Evolutionary conservation across 2,329 filamentous ascomycete genomes (phyloP).

Genomic region (Dendrostoma leiphaemia): DNA sequence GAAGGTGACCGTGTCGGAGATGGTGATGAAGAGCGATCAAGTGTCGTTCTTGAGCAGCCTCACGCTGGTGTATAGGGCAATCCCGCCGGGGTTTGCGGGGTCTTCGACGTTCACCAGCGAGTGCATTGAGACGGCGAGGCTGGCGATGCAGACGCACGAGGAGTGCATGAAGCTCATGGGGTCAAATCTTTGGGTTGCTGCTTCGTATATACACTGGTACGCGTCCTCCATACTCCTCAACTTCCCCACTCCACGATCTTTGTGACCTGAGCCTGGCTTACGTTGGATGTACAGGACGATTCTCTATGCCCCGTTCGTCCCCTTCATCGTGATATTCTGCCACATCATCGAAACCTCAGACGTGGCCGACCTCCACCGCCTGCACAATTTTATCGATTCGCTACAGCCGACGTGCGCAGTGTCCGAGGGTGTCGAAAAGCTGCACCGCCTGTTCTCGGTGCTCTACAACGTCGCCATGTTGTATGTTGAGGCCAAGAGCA

Average conservation of each 20-base stretch:
- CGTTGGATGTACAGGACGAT: conserved; percentile 40
- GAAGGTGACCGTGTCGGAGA: conserved; percentile 40
- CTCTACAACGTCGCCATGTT: conserved; percentile 60
- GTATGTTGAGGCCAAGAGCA: conserved; percentile 59
- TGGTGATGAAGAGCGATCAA: conserved; percentile 46
- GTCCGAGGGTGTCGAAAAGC: conserved; percentile 58
- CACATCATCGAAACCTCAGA: conserved; percentile 54
- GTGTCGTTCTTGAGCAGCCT: conserved; percentile 46
- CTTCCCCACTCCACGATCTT: conserved; percentile 19
- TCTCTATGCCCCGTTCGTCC: conserved; percentile 56
- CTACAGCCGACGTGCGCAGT: conserved; percentile 49
- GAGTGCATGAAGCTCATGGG: conserved; percentile 43
- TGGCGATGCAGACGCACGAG: conserved; percentile 44
- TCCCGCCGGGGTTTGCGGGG: conserved; percentile 42
- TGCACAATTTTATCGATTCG: conserved; percentile 56
- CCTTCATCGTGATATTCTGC: conserved; percentile 59
- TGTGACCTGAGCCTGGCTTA: neutral
- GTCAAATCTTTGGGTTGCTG: conserved; percentile 38
- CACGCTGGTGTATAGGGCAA: conserved; percentile 51
- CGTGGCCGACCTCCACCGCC: conserved; percentile 49
- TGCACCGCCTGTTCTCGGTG: conserved; percentile 61
- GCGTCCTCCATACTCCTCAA: conserved; percentile 13
- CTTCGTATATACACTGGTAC: conserved; percentile 53
- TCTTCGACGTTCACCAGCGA: conserved; percentile 45
- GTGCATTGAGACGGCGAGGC: conserved; percentile 49